Conservation (phyloP, 805 yeast species). For the Cyberlindnera nakhonratchasimensis region DNA sequence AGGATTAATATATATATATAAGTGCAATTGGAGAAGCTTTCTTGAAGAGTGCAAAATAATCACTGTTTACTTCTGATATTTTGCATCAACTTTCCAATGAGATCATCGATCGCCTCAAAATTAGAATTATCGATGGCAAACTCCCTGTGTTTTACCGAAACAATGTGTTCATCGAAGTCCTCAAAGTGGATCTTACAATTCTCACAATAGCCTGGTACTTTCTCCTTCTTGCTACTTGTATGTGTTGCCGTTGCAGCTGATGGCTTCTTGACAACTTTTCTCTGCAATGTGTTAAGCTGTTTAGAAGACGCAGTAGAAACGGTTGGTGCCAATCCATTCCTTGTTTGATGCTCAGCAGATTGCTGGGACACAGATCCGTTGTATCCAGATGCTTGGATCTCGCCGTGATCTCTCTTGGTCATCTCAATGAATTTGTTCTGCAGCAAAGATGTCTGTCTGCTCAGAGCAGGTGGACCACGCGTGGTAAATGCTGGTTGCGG, state of each 20-base stretch:
- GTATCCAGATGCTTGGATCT: conserved; percentile 61
- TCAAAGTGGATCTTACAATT: conserved; percentile 86
- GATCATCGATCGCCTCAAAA: conserved; percentile 71
- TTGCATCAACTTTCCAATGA: conserved; percentile 44
- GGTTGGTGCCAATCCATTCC: conserved; percentile 61
- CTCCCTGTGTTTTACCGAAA: conserved; percentile 63
- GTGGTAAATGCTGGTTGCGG: conserved; percentile 14
- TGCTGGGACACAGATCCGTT: conserved; percentile 36
- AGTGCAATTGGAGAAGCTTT: no score
- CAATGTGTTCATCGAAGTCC: conserved; percentile 71
- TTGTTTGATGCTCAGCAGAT: conserved; percentile 29
- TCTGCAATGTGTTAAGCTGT: conserved; percentile 45
- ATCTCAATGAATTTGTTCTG: conserved; percentile 23
- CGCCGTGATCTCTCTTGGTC: conserved; percentile 38
- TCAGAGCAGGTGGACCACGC: conserved; percentile 11
- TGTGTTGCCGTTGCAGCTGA: neutral
- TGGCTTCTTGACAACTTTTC: conserved; percentile 33
- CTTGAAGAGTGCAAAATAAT: no score
- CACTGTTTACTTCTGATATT: conserved; percentile 22
- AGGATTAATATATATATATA: no score
- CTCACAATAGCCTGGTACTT: conserved; percentile 81
- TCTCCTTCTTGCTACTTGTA: conserved; percentile 17
- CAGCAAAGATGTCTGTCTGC: conserved; percentile 22
- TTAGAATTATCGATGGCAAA: conserved; percentile 73
- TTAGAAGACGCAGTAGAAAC: conserved; percentile 54